Percentiles rank a stretch among this genome's conserved stretches.
These are phyloP conservation scores for Neurospora tetraspora DNA, from an alignment of 495 filamentous ascomycete genomes.

Conservation along the genomic window DNA sequence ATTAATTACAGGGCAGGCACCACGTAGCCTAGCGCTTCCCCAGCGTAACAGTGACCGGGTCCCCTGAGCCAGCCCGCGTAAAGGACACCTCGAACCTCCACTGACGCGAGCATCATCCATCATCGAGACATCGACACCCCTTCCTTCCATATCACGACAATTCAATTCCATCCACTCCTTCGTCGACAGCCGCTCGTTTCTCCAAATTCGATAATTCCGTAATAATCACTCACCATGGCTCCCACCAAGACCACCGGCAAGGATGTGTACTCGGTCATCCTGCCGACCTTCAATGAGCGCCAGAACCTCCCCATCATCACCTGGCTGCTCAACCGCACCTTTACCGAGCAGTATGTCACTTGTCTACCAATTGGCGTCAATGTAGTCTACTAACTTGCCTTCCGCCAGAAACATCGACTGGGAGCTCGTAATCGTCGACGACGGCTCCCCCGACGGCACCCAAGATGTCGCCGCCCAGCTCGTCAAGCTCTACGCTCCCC, in stretches of 20 bases:
- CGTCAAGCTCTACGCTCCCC: conserved; percentile 66
- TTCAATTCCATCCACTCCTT: neutral
- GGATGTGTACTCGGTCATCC: conserved; percentile 91
- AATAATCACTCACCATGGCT: conserved; percentile 18
- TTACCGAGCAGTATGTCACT: conserved; percentile 63
- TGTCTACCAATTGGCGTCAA: too few relatives aligned
- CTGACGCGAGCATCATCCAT: neutral
- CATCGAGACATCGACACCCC: neutral
- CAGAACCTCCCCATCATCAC: conserved; percentile 90
- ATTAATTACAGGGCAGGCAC: neutral
- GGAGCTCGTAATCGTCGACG: conserved; percentile 96
- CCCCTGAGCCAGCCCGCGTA: neutral
- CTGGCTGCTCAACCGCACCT: conserved; percentile 85
- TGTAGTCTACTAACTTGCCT: neutral
- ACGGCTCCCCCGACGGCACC: conserved; percentile 93
- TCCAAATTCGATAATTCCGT: neutral
- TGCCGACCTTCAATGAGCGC: conserved; percentile 98
- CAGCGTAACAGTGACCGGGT: neutral
- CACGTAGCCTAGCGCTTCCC: neutral
- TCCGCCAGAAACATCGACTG: conserved; percentile 73
- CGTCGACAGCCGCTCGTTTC: neutral
- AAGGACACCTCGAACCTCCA: neutral
- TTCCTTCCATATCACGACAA: neutral
- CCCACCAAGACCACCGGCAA: conserved; percentile 26
- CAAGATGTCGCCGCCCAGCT: conserved; percentile 84